Conservation (phyloP, 495 filamentous ascomycete genomes). For the Penicillium nucicola region DNA sequence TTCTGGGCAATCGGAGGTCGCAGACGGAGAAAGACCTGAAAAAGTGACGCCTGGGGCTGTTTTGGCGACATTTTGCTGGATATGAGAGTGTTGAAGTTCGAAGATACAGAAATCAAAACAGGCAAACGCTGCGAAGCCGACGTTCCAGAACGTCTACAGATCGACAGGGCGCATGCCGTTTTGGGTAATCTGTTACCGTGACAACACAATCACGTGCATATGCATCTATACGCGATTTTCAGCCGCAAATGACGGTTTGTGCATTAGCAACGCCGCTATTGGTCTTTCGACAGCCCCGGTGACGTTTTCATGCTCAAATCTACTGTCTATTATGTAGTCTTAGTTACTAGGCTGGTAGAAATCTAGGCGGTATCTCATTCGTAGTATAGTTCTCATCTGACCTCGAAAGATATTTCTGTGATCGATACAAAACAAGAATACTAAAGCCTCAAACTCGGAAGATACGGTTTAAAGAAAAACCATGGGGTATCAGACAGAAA, state of each 20-base stretch:
- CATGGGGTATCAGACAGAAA: no score
- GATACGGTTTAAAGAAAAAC: no score
- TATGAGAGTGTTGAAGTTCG: neutral
- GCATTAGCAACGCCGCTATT: no score
- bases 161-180: slow-evolving; percentile 13
- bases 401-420: no score
- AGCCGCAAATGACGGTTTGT: neutral
- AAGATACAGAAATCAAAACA: slow-evolving; percentile 13
- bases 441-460: no score
- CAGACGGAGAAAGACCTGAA: slow-evolving; percentile 89
- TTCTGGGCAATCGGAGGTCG: slow-evolving; percentile 61
- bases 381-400: no score
- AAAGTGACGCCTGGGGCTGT: slow-evolving; percentile 60
- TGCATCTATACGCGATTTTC: neutral
- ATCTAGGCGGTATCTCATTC: no score
- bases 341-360: no score
- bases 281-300: no score
- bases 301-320: neutral
- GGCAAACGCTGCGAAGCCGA: neutral
- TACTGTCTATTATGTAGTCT: no score
- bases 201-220: slow-evolving; percentile 13
- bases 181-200: slow-evolving; percentile 13
- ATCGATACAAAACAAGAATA: no score
- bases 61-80: slow-evolving; percentile 30
- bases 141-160: slow-evolving; percentile 14